Percentiles rank a stretch among this genome's conserved stretches.
Conservation (phyloP, 495 filamentous ascomycete species). For the Xylaria castorea region DNA sequence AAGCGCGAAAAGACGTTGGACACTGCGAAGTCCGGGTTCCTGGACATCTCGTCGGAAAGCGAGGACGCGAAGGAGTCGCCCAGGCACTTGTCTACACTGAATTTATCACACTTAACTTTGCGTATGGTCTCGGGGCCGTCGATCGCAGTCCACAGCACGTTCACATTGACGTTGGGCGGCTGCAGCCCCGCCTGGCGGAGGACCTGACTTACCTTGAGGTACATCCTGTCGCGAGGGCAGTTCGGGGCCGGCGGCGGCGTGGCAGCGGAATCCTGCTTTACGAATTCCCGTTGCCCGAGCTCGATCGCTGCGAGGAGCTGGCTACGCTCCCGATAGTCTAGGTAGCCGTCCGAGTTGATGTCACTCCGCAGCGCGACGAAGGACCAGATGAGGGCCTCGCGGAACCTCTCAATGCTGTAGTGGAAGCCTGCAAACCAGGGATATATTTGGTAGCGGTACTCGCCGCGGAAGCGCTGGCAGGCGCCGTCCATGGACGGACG, state of each 20-base stretch:
- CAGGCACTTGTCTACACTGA: constrained; percentile 49
- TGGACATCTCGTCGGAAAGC: constrained; percentile 41
- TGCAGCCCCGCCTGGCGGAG: constrained; percentile 47
- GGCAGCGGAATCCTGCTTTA: constrained; percentile 33
- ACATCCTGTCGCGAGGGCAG: constrained; percentile 41
- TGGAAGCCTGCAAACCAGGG: constrained; percentile 53
- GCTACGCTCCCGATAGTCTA: constrained; percentile 47
- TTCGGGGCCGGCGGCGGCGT: constrained; percentile 36
- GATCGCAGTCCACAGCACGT: constrained; percentile 51
- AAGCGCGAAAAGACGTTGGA: constrained; percentile 48
- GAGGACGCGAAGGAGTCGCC: constrained; percentile 48
- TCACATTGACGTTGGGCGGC: constrained; percentile 48
- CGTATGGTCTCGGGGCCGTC: constrained; percentile 50
- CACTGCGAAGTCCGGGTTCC: constrained; percentile 46
- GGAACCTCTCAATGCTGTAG: constrained; percentile 52
- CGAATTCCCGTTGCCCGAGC: constrained; percentile 38
- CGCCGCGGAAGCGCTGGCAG: constrained; percentile 50
- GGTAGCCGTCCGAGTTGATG: constrained; percentile 45
- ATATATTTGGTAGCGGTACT: constrained; percentile 50
- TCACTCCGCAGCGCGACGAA: constrained; percentile 51
- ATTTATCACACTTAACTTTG: constrained; percentile 47
- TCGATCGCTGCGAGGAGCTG: constrained; percentile 42
- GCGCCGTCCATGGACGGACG: constrained; percentile 47
- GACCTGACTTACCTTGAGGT: constrained; percentile 43
- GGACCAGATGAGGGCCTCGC: constrained; percentile 53